These are phyloP conservation scores for Drechslerella coelobrocha DNA, from an alignment of 2,329 filamentous ascomycete species.

Conservation along the genomic window DNA sequence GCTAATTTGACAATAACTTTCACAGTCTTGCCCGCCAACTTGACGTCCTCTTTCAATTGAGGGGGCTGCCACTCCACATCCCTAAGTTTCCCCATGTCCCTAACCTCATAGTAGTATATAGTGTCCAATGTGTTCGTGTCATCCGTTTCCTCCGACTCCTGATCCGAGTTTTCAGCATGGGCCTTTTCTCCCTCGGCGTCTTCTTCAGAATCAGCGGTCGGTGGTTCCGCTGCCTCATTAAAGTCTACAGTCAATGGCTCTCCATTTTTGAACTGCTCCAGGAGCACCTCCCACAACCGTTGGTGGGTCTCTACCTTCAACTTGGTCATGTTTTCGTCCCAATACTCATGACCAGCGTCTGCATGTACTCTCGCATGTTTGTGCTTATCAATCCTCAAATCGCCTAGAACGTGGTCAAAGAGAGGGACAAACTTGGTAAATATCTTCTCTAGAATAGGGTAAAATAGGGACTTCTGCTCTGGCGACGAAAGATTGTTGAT, in stretches of 20 bases:
- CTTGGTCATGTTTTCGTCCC: slow-evolving; percentile 14
- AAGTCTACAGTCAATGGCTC: slow-evolving; percentile 29
- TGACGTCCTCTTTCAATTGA: slow-evolving; percentile 17
- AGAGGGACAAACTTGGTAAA: slow-evolving; percentile 46
- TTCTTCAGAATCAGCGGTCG: background rate
- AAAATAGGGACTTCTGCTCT: slow-evolving; percentile 37
- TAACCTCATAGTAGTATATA: slow-evolving; percentile 13
- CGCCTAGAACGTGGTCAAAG: slow-evolving; percentile 43
- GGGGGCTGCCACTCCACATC: slow-evolving; percentile 15
- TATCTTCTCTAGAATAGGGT: slow-evolving; percentile 42
- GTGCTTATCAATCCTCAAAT: slow-evolving; percentile 19
- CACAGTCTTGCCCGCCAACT: slow-evolving; percentile 59
- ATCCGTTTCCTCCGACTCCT: slow-evolving; percentile 6
- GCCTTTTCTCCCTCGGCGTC: background rate
- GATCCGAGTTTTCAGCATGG: background rate
- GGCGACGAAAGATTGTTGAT: slow-evolving; percentile 36
- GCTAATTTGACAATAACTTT: slow-evolving; percentile 72
- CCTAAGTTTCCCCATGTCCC: slow-evolving; percentile 21
- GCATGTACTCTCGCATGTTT: slow-evolving; percentile 16
- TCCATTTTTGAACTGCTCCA: slow-evolving; percentile 29
- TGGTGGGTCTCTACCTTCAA: slow-evolving; percentile 6
- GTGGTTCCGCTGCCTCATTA: background rate
- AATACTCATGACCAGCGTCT: background rate
- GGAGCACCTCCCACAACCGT: slow-evolving; percentile 18
- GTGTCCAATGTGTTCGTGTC: background rate